Conservation (phyloP, 2,329 filamentous ascomycete species). For the Chaetomium sp. region DNA sequence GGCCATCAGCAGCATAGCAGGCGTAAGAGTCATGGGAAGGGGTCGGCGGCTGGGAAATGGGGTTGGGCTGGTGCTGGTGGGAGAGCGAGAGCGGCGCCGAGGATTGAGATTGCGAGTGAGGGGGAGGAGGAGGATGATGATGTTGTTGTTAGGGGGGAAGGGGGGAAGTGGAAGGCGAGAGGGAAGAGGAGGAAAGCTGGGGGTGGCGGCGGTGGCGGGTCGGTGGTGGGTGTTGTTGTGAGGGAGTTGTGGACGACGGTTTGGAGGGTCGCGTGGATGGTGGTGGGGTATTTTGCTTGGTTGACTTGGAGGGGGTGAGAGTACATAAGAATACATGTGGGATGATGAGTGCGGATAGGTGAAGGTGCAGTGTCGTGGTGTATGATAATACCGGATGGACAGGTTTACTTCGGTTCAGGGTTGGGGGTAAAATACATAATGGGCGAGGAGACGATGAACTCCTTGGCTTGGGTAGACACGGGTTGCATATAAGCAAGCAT, state of each 20-base stretch:
- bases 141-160: conserved; percentile 31
- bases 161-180: conserved; percentile 32
- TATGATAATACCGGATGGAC: background rate
- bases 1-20: conserved; percentile 15
- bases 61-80: conserved; percentile 33
- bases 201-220: conserved; percentile 20
- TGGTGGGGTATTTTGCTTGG: conserved; percentile 58
- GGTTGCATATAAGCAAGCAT: background rate
- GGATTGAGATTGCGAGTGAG: conserved; percentile 45
- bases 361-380: background rate
- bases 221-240: conserved; percentile 41
- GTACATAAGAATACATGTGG: too few relatives aligned
- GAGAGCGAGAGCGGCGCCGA: conserved; percentile 33
- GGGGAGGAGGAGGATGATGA: conserved; percentile 32
- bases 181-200: conserved; percentile 15
- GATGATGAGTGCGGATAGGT: too few relatives aligned
- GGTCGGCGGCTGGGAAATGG: conserved; percentile 31
- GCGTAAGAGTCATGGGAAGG: conserved; percentile 23
- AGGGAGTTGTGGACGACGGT: conserved; percentile 57
- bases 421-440: too few relatives aligned
- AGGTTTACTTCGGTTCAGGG: background rate
- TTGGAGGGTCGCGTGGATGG: conserved; percentile 58
- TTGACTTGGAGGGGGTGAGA: conserved; percentile 56
- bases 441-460: too few relatives aligned
- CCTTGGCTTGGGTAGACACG: too few relatives aligned